Base-by-base conservation (phyloP, 805 yeast genomes). In the Yamadazyma sp. region DNA sequence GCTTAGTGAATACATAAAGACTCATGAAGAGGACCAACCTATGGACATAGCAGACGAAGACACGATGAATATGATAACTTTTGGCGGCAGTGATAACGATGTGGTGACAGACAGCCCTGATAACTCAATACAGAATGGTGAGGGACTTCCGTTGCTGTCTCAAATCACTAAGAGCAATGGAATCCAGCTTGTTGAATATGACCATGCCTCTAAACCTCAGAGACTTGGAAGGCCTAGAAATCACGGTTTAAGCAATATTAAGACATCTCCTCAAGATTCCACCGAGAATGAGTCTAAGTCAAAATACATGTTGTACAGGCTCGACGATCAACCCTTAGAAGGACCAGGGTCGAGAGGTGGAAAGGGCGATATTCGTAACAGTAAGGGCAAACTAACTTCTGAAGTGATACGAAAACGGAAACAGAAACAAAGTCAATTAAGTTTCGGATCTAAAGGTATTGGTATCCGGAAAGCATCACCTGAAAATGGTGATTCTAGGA, bases 311-410 rank as follows among this genome's bases (percentile, higher is more conserved):
- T 57, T 55, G 43, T 64, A 64, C 36, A 42, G 70, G 20, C 49
- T 64, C n/a, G 67, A 64, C 46, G 42, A 49, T 12, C 44, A 47
- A 15, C 70, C 70, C 0, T 41, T 66, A 1, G 62, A 55, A 33
- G 70, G 70, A 0, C 69, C 69, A 1, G 70, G 70, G 3, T 62
- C 69, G 8, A 52, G 70, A 14, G 71, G 71, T 4, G 70, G 71
- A 2, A 55, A 49, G 31, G 30, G 38, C 8, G 47, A 46, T 4
- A 38, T 50, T 3, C 38, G 52, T 22, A 37, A 19, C 7, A 24
- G 27, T 11, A 31, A 52, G 27, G 68, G 64, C 4, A 50, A 52
- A 38, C 43, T 62, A 14, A 58, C 59, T n/a, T 45, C 53, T 2
- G 48, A 48, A 6, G 39, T 47, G 7, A 21, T 52, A 13, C 38